Evolutionary conservation across 2,329 filamentous ascomycete species (phyloP), one percentile per base, ranked within the genome.

Genomic region (Claviceps purpurea): DNA sequence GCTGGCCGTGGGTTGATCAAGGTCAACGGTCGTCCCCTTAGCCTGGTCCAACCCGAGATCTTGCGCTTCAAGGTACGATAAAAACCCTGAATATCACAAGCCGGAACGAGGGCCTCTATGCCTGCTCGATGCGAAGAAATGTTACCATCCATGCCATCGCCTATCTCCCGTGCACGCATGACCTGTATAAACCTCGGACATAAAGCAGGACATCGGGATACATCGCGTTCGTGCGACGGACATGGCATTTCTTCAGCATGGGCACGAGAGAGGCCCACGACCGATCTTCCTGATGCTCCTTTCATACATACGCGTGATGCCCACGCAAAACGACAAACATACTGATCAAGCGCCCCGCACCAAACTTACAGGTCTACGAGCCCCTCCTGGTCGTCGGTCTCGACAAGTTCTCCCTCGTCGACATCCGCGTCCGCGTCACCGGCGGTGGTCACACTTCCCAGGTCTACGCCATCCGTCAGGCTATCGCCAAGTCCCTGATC

Each of bases 401-500:
- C 68, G 93, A 98, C 79, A 97, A 95, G 78, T 95, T 95, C 78
- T 82, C 87, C 70, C 81, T 86, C 69, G 88, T 97, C 73, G 93
- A 98, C 75, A 96, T 98, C 79, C 87, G 93, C 65, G 89, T 97
- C 72, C 87, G 90, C 69, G 93, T 97, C 68, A 81, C 83, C 68
- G 93, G 93, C 73, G 93, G 93, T 87, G 93, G 91, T 78, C 91
- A 97, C 82, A 90, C 87, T 62, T 95, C 88, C 56, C 90, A 96
- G 76, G 82, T 95, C 76, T 96, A 97, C 77, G 93, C 93, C 72
- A 89, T 97, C 81, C 89, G 93, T 67, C 93, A 98, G 80, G 91
- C 93, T 68, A 97, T 98, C 71, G 84, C 90, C 79, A 98, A 97
- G 84, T 65, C 68, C 56, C 62, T 71, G 55, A 68, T 71, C 63